phyloP scores from a whole-genome alignment of 768 basidiomycete species.

The Hygrocybe punicea region DNA sequence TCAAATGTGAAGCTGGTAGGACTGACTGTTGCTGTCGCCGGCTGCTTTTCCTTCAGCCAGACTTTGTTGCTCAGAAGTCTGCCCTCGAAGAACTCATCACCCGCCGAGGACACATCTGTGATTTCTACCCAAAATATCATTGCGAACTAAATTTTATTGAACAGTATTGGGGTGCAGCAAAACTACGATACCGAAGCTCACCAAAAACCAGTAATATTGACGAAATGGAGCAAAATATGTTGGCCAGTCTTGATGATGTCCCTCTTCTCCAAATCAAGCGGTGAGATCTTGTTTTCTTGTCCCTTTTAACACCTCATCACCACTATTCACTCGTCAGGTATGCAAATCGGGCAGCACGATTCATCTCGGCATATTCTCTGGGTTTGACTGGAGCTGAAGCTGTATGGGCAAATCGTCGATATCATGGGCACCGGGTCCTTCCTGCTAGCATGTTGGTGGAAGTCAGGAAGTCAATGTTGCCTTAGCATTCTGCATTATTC shows the following conservation, averaged over 20 bases:
- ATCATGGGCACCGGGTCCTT: no score
- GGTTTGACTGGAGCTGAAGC: no score
- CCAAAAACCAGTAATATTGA: slow-evolving; percentile 20
- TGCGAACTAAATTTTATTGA: slow-evolving; percentile 20
- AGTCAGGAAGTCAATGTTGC: no score
- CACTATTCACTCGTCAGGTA: neutral
- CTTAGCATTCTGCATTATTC: no score
- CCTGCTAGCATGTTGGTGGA: no score
- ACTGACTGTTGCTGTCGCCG: slow-evolving; percentile 18
- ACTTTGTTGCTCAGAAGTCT: slow-evolving; percentile 24
- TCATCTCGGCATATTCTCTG: neutral
- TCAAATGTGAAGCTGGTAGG: slow-evolving; percentile 18
- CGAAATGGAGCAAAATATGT: slow-evolving; percentile 30
- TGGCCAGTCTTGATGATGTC: slow-evolving; percentile 26
- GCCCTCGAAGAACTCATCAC: slow-evolving; percentile 24
- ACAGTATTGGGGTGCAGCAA: slow-evolving; percentile 33
- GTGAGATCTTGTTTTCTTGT: slow-evolving; percentile 6
- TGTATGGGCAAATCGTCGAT: no score
- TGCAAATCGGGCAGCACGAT: neutral
- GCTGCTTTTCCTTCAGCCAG: slow-evolving; percentile 18
- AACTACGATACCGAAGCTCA: slow-evolving; percentile 27
- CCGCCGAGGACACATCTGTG: slow-evolving; percentile 23
- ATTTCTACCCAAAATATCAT: slow-evolving; percentile 40
- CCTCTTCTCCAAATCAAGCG: slow-evolving; percentile 17
- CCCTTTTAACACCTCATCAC: neutral